These are phyloP conservation scores for Corchorus olitorius DNA, from an alignment of 345 rosid species.

Conservation along the genomic window DNA sequence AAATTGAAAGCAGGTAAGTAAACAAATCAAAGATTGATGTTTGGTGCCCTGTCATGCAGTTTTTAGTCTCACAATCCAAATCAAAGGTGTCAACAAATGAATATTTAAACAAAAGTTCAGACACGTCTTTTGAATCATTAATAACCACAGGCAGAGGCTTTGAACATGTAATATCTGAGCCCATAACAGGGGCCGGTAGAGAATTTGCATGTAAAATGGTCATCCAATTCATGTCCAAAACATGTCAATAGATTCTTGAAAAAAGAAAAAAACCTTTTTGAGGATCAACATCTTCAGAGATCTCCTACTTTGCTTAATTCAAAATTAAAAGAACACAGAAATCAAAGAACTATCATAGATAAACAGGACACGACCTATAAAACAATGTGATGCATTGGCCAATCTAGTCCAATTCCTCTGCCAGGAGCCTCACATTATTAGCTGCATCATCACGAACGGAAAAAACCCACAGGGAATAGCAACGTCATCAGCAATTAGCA, in stretches of 20 bases:
- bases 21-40: too few species aligned
- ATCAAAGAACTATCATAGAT: not conserved
- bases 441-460: constrained; percentile 95
- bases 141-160: constrained; percentile 77
- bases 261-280: not conserved
- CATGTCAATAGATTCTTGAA: constrained; percentile 40
- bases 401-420: constrained; percentile 97
- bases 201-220: constrained; percentile 78
- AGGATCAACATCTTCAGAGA: constrained; percentile 4
- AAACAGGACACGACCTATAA: constrained; percentile 57
- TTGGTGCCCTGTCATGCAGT: constrained; percentile 68
- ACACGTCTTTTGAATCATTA: constrained; percentile 84
- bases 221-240: constrained; percentile 91
- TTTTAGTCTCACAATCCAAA: not conserved
- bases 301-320: not conserved
- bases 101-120: not conserved
- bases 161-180: constrained; percentile 81
- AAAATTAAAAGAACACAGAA: not conserved
- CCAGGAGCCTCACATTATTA: constrained; percentile 89
- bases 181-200: constrained; percentile 90
- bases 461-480: constrained; percentile 56
- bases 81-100: not conserved
- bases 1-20: too few species aligned
- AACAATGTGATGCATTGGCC: constrained; percentile 98
- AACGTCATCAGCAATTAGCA: not conserved